phyloP scores from a whole-genome alignment of 768 basidiomycete genomes.

The Boletus tomentosulus region DNA sequence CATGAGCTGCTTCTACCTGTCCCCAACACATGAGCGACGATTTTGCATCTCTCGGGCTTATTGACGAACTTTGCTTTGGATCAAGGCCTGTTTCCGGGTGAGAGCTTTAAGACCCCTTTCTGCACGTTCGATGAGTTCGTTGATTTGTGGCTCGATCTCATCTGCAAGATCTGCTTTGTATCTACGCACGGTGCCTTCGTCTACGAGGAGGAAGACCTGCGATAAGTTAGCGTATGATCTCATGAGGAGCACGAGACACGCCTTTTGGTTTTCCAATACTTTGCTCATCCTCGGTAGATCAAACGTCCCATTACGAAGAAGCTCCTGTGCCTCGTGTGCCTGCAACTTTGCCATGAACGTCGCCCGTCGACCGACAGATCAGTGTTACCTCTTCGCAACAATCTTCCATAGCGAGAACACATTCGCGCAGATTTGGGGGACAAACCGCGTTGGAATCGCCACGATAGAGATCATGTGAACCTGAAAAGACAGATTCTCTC shows the following conservation, averaged over 20 bases:
- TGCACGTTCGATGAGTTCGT: slow-evolving; percentile 66
- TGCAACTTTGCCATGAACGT: slow-evolving; percentile 23
- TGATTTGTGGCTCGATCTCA: slow-evolving; percentile 78
- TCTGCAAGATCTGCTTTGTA: slow-evolving; percentile 75
- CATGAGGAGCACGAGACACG: slow-evolving; percentile 26
- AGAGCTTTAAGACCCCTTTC: slow-evolving; percentile 63
- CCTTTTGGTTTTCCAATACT: slow-evolving; percentile 65
- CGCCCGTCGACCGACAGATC: not conserved
- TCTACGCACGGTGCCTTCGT: slow-evolving; percentile 65
- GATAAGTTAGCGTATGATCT: slow-evolving; percentile 3
- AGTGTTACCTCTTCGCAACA: slow-evolving; percentile 69
- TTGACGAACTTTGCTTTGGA: slow-evolving; percentile 57
- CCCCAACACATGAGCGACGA: not conserved
- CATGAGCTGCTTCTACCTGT: slow-evolving; percentile 55
- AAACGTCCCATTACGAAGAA: slow-evolving; percentile 64
- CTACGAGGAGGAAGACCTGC: slow-evolving; percentile 71
- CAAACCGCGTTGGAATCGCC: slow-evolving; percentile 62
- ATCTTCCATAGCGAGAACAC: slow-evolving; percentile 74
- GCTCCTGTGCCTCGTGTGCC: slow-evolving; percentile 65
- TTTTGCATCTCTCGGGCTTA: not conserved
- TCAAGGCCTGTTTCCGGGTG: slow-evolving; percentile 54
- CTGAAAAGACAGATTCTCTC: slow-evolving; percentile 67
- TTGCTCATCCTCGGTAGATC: slow-evolving; percentile 71
- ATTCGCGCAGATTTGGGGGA: slow-evolving; percentile 69
- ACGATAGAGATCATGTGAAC: slow-evolving; percentile 61